Conservation (phyloP, 2,329 filamentous ascomycete species). For the Pestalotiopsis sp. region DNA sequence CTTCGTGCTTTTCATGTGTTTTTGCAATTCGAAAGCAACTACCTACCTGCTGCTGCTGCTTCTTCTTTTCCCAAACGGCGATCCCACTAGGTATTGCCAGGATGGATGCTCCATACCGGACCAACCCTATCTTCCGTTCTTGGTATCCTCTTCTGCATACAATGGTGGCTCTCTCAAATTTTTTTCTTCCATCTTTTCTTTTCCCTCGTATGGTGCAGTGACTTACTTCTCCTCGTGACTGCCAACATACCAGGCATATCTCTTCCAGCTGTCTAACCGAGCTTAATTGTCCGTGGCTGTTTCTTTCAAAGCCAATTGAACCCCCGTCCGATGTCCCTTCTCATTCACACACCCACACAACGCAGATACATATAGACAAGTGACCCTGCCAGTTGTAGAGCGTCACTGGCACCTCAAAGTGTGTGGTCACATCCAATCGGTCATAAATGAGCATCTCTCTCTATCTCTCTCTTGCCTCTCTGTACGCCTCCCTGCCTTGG, state of each 20-base stretch:
- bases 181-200: neutral
- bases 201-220: neutral
- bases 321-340: neutral
- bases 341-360: neutral
- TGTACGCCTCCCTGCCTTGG: neutral
- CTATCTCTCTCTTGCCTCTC: neutral
- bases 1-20: neutral
- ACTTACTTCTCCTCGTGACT: neutral
- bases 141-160: neutral
- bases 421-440: neutral
- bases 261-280: neutral
- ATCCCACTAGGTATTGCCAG: neutral
- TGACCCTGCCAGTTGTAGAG: neutral
- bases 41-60: neutral
- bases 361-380: neutral
- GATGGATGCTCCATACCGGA: neutral
- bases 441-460: conserved; percentile 6
- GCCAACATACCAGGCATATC: neutral
- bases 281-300: neutral
- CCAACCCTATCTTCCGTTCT: neutral
- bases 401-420: neutral
- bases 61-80: neutral
- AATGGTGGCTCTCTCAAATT: neutral
- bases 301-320: neutral
- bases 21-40: neutral